These are phyloP conservation scores for Cercophora samala DNA, from an alignment of 495 filamentous ascomycete genomes.

Conservation along the genomic window DNA sequence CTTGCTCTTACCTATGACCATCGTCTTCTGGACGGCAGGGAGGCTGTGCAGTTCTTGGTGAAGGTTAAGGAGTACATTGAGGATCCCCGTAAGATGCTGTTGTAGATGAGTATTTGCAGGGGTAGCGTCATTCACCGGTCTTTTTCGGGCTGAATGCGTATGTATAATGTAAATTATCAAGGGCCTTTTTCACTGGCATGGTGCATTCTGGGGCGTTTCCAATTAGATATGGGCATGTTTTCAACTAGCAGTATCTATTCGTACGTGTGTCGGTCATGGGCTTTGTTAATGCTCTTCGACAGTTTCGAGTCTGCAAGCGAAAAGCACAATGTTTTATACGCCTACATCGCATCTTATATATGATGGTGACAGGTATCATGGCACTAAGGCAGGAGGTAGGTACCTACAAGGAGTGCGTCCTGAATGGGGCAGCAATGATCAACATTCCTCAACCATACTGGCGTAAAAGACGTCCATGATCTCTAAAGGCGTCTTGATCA, in stretches of 20 bases:
- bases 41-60: slow-evolving; percentile 94
- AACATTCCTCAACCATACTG: too few relatives aligned
- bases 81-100: slow-evolving; percentile 87
- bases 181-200: slow-evolving; percentile 9
- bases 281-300: neutral
- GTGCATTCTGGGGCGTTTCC: slow-evolving; percentile 20
- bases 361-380: too few relatives aligned
- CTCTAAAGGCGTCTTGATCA: too few relatives aligned
- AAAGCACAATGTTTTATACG: too few relatives aligned
- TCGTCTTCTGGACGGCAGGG: slow-evolving; percentile 87
- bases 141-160: neutral
- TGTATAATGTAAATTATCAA: slow-evolving; percentile 29
- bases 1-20: slow-evolving; percentile 97
- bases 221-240: slow-evolving; percentile 20
- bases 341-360: too few relatives aligned
- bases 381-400: too few relatives aligned
- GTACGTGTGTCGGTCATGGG: neutral
- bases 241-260: neutral
- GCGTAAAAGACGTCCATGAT: too few relatives aligned
- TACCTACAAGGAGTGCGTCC: too few relatives aligned
- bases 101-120: slow-evolving; percentile 1
- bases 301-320: too few relatives aligned
- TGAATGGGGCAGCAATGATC: too few relatives aligned
- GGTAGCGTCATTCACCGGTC: neutral
- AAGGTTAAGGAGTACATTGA: slow-evolving; percentile 99